Conservation (phyloP, 495 filamentous ascomycete genomes). For the Penicillium coffeae region DNA sequence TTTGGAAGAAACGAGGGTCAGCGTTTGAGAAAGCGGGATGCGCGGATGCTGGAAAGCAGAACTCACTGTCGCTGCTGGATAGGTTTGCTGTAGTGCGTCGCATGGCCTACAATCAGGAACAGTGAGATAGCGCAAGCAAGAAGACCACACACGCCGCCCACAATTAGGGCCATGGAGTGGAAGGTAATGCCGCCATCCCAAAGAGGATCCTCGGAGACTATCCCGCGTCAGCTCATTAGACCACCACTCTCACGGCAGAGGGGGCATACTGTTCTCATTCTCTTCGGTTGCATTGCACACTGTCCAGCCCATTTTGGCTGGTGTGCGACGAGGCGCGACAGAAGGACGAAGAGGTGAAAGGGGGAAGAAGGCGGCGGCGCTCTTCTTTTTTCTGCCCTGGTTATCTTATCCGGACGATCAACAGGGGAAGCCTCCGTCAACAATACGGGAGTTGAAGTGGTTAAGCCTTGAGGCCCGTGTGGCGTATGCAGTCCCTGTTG, state of each 20-base stretch:
- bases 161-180: conserved; percentile 43
- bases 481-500: not conserved
- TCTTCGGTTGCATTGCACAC: conserved; percentile 48
- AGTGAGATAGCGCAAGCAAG: conserved; percentile 41
- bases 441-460: not conserved
- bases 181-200: conserved; percentile 50
- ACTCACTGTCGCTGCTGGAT: conserved; percentile 77
- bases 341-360: conserved; percentile 6
- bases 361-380: not conserved
- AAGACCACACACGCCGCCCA: conserved; percentile 46
- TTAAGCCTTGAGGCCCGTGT: not conserved
- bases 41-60: not conserved
- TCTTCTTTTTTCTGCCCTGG: conserved; percentile 6
- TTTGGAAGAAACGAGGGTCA: not conserved
- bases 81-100: conserved; percentile 77
- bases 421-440: conserved; percentile 10
- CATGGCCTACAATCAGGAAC: conserved; percentile 69
- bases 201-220: conserved; percentile 39
- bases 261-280: conserved; percentile 42
- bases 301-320: conserved; percentile 46
- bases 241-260: too few species aligned
- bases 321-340: conserved; percentile 5
- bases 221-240: conserved; percentile 9
- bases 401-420: conserved; percentile 26
- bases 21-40: not conserved